These are phyloP conservation scores for Curvularia lunata DNA, from an alignment of 2,329 filamentous ascomycete genomes.

Conservation along the genomic window DNA sequence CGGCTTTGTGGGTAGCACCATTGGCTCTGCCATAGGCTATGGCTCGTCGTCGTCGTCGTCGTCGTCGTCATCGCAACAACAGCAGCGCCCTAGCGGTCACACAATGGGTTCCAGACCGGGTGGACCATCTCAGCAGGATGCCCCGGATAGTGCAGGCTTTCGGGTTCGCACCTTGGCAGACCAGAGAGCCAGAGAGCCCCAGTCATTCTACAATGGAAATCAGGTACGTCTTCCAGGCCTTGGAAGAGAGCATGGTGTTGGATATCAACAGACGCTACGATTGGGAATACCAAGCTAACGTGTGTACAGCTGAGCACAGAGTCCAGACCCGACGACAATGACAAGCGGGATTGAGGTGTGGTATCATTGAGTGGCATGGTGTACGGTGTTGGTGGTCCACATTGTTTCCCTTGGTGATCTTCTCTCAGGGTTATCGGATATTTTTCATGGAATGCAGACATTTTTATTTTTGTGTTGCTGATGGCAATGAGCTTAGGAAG, in stretches of 20 bases:
- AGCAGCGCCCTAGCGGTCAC: conserved; percentile 12
- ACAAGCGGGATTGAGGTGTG: conserved; percentile 10
- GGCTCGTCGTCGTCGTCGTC: conserved; percentile 1
- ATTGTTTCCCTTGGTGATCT: background rate
- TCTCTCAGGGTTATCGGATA: too few relatives aligned
- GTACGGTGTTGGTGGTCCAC: background rate
- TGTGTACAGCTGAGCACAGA: conserved; percentile 13
- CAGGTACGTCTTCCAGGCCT: conserved; percentile 64
- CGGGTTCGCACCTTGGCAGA: conserved; percentile 55
- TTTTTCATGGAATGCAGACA: background rate
- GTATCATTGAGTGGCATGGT: background rate
- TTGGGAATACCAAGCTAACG: background rate
- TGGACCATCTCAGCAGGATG: conserved; percentile 12
- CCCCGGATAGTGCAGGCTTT: conserved; percentile 27
- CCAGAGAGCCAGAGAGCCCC: conserved; percentile 59
- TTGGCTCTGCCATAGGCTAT: conserved; percentile 40
- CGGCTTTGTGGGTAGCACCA: conserved; percentile 41
- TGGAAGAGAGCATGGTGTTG: background rate
- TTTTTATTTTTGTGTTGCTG: background rate
- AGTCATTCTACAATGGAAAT: conserved; percentile 90
- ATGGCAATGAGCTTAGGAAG: background rate
- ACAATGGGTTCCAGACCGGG: conserved; percentile 18
- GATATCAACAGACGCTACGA: too few relatives aligned
- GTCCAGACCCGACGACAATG: conserved; percentile 7
- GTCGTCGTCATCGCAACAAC: conserved; percentile 11